Conservation (phyloP, 2,329 filamentous ascomycete genomes). For the Ophiostoma pallidulum region DNA sequence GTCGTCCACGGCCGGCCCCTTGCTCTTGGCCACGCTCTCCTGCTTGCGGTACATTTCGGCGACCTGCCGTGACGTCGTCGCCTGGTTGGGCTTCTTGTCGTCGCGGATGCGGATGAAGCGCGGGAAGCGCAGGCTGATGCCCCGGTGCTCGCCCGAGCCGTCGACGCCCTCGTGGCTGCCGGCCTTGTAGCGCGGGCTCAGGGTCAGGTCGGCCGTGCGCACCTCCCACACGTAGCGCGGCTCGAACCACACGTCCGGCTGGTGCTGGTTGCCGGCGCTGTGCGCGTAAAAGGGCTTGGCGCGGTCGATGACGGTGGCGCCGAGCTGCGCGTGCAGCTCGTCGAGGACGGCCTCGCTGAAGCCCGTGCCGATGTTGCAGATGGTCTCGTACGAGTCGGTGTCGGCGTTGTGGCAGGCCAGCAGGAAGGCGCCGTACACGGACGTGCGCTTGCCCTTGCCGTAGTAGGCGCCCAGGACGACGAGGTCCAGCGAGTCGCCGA, state of each 20-base stretch:
- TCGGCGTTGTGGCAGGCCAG: constrained; percentile 83
- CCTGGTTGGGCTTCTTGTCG: constrained; percentile 91
- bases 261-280: constrained; percentile 73
- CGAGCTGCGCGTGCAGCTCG: constrained; percentile 68
- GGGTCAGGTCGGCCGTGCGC: constrained; percentile 87
- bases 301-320: constrained; percentile 70
- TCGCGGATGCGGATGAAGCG: constrained; percentile 85
- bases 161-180: constrained; percentile 74
- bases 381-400: constrained; percentile 78
- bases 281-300: constrained; percentile 94
- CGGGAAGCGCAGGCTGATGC: constrained; percentile 84
- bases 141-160: constrained; percentile 48
- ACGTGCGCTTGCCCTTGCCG: constrained; percentile 91
- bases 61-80: constrained; percentile 74
- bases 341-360: constrained; percentile 94
- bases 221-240: constrained; percentile 94
- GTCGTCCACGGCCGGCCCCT: constrained; percentile 82
- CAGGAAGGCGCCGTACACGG: constrained; percentile 90
- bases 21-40: constrained; percentile 79
- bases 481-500: constrained; percentile 92
- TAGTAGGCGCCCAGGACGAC: constrained; percentile 92
- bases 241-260: constrained; percentile 98
- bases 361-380: constrained; percentile 97
- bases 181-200: constrained; percentile 90
- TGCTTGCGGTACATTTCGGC: constrained; percentile 97